These are phyloP conservation scores for Huntiella moniliformis DNA, from an alignment of 2,329 filamentous ascomycete genomes.

Conservation along the genomic window DNA sequence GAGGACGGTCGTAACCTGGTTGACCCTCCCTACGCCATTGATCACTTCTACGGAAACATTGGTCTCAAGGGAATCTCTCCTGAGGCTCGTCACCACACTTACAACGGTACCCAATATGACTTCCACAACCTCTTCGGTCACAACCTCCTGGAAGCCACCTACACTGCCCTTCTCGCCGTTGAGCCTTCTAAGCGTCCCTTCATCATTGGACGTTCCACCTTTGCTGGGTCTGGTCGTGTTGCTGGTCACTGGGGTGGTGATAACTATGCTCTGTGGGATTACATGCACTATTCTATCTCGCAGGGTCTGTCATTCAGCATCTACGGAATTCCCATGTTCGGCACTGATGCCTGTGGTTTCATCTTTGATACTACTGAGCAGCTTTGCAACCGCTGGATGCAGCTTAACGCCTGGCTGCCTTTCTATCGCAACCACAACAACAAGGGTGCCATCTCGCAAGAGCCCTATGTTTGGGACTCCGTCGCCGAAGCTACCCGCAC, in stretches of 20 bases:
- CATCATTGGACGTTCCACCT: slow-evolving; percentile 69
- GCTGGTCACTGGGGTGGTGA: slow-evolving; percentile 73
- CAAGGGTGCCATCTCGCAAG: slow-evolving; percentile 28
- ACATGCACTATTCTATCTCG: slow-evolving; percentile 60
- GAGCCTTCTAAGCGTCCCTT: slow-evolving; percentile 56
- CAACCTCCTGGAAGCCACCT: slow-evolving; percentile 60
- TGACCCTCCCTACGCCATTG: slow-evolving; percentile 57
- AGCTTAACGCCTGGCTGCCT: slow-evolving; percentile 49
- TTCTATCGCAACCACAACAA: slow-evolving; percentile 55
- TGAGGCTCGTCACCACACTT: slow-evolving; percentile 41
- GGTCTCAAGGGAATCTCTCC: slow-evolving; percentile 40
- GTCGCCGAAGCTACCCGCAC: slow-evolving; percentile 46
- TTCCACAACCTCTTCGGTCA: slow-evolving; percentile 65
- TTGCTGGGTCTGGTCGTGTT: slow-evolving; percentile 55
- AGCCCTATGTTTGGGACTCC: slow-evolving; percentile 50
- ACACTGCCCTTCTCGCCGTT: slow-evolving; percentile 45
- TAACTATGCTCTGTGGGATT: slow-evolving; percentile 50
- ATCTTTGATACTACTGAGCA: slow-evolving; percentile 41
- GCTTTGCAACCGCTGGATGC: slow-evolving; percentile 50
- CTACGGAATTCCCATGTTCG: slow-evolving; percentile 51
- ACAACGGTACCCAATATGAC: slow-evolving; percentile 60
- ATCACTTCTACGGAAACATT: slow-evolving; percentile 43
- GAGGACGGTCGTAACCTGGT: slow-evolving; percentile 48
- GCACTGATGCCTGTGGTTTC: slow-evolving; percentile 63
- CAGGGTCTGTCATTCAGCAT: slow-evolving; percentile 57